Conservation (phyloP, 1,139 yeast species). For the Suhomyces terraborum region DNA sequence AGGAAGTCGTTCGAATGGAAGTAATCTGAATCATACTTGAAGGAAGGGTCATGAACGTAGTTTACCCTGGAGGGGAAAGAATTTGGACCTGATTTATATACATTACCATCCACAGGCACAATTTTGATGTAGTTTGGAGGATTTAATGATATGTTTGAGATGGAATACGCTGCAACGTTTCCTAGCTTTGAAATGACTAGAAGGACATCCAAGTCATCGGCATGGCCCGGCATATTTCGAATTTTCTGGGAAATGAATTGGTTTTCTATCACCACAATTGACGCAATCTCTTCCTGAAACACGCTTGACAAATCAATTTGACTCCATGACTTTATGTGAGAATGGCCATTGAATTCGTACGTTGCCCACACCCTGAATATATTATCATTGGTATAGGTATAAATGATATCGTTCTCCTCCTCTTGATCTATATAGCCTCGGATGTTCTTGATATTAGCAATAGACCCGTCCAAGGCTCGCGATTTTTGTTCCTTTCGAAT, state of each 20-base stretch:
- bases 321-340: slow-evolving; percentile 63
- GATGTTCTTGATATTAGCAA: slow-evolving; percentile 44
- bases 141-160: slow-evolving; percentile 53
- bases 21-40: slow-evolving; percentile 3
- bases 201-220: slow-evolving; percentile 51
- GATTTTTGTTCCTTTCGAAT: neutral
- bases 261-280: slow-evolving; percentile 60
- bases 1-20: slow-evolving; percentile 19
- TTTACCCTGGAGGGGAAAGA: slow-evolving; percentile 11
- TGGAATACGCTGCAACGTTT: slow-evolving; percentile 45
- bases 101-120: neutral
- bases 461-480: slow-evolving; percentile 27
- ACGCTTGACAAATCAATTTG: slow-evolving; percentile 43
- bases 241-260: slow-evolving; percentile 33
- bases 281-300: slow-evolving; percentile 28
- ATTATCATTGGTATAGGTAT: slow-evolving; percentile 59
- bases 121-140: slow-evolving; percentile 43
- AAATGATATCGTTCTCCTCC: slow-evolving; percentile 49
- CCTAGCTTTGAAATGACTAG: slow-evolving; percentile 52
- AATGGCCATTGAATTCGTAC: slow-evolving; percentile 59
- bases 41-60: neutral
- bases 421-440: slow-evolving; percentile 36
- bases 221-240: neutral
- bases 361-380: slow-evolving; percentile 73
- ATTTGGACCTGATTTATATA: slow-evolving; percentile 4